Evolutionary conservation across 2,329 filamentous ascomycete species (phyloP).

Genomic region (Penicillium sp.): DNA sequence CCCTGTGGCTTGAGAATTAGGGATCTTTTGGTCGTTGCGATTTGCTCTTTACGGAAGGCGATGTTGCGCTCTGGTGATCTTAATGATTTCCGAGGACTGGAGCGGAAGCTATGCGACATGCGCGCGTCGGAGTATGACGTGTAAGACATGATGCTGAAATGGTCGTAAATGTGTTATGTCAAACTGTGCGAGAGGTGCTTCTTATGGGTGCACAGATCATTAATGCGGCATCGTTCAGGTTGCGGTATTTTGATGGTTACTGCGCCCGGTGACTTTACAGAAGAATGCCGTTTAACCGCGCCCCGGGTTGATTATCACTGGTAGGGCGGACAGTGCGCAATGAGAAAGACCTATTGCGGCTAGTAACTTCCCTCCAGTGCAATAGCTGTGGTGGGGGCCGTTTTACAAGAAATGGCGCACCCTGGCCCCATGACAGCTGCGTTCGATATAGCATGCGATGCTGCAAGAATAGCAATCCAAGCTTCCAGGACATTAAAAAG

Average conservation of each 20-base stretch:
- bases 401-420: neutral
- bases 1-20: slow-evolving; percentile 19
- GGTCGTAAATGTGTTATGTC: neutral
- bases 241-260: neutral
- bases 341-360: neutral
- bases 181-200: neutral
- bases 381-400: neutral
- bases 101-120: slow-evolving; percentile 11
- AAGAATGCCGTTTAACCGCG: neutral
- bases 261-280: neutral
- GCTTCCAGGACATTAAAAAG: no score
- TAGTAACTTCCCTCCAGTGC: neutral
- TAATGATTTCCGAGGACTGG: slow-evolving; percentile 16
- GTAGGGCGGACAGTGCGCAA: neutral
- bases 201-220: neutral
- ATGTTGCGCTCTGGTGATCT: slow-evolving; percentile 20
- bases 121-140: slow-evolving; percentile 19
- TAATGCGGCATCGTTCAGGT: neutral
- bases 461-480: no score
- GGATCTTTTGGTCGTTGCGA: slow-evolving; percentile 13
- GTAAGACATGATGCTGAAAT: slow-evolving; percentile 12
- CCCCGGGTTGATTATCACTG: neutral
- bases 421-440: neutral
- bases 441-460: no score
- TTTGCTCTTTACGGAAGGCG: slow-evolving; percentile 22